A percentile compares a stretch with the other conserved stretches of the same genome.
phyloP scores from a whole-genome alignment of 2,329 filamentous ascomycete genomes.

The Talaromyces funiculosus region DNA sequence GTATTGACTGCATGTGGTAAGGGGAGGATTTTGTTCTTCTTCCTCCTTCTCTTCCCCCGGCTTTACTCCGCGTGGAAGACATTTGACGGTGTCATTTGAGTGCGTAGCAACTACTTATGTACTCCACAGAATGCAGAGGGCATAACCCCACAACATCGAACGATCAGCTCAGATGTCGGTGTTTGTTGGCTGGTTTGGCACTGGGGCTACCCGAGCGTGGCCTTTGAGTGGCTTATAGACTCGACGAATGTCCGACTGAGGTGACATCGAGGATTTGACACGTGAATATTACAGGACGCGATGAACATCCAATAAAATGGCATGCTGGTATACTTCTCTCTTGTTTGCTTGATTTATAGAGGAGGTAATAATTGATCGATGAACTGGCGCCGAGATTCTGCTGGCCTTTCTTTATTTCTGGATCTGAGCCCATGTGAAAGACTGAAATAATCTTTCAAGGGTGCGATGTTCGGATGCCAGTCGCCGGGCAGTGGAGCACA shows the following conservation, averaged over 20 bases:
- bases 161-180: neutral
- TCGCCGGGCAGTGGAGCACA: too few relatives aligned
- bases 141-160: neutral
- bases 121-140: neutral
- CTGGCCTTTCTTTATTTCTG: neutral
- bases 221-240: neutral
- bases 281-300: neutral
- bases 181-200: neutral
- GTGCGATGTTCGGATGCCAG: too few relatives aligned
- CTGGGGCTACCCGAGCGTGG: neutral
- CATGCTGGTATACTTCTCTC: neutral
- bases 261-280: neutral
- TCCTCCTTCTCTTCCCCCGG: neutral
- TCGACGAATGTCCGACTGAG: conserved; percentile 3
- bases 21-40: neutral
- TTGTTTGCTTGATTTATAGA: neutral
- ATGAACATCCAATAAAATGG: neutral
- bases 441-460: too few relatives aligned
- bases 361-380: neutral
- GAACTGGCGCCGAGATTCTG: neutral
- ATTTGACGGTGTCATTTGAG: neutral
- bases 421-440: too few relatives aligned
- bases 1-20: neutral
- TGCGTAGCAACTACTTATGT: neutral
- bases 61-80: neutral